Evolutionary conservation across 768 basidiomycete genomes (phyloP), one percentile per base, ranked within the genome.

Genomic region (Hericium rajendrae): DNA sequence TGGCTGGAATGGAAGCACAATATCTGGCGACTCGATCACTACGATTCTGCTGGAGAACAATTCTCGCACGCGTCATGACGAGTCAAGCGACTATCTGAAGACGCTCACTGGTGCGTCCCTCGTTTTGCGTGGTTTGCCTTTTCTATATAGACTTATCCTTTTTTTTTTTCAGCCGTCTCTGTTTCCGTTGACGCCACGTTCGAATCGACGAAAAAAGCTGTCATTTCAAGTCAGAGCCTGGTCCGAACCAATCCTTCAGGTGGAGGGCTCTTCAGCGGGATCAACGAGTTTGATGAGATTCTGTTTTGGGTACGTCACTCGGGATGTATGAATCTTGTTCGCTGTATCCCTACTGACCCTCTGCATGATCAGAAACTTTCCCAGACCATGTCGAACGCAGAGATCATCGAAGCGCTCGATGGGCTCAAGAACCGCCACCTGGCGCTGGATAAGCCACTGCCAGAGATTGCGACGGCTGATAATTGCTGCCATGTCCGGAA

Each of bases 401-500:
- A 65, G 48, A 55, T 65, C 12, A 37, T 37, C 12, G 60, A 64
- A 54, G 10, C 62, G 2, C 58, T 67, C 2, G 16, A 16, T 5
- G 62, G 63, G 15, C 28, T 60, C 24, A 58, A 60, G 39, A 38
- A 32, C 11, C 51, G 62, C 5, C 55, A 22, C 38, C n/a, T 60
- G 20, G 37, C 53, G 3, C 56, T 64, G 2, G 57, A 57, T 0
- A n/a, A 51, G 9, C 37, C 56, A 2, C 38, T 54, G 6, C 67
- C 64, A 0, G 56, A 63, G 12, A 61, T 64, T 54, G 59, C 57
- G 5, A 54, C 66, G 2, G 59, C 26, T 0, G 62, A 68, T 28
- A 68, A 68, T 38, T 67, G 67, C 53, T 68, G 66, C 54, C 57
- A 59, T 13, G 55, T 66, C 0, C 40, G 48, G 15, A 46, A 12